phyloP scores from a whole-genome alignment of 306 rosid genomes.

The Glycine tomentella region DNA sequence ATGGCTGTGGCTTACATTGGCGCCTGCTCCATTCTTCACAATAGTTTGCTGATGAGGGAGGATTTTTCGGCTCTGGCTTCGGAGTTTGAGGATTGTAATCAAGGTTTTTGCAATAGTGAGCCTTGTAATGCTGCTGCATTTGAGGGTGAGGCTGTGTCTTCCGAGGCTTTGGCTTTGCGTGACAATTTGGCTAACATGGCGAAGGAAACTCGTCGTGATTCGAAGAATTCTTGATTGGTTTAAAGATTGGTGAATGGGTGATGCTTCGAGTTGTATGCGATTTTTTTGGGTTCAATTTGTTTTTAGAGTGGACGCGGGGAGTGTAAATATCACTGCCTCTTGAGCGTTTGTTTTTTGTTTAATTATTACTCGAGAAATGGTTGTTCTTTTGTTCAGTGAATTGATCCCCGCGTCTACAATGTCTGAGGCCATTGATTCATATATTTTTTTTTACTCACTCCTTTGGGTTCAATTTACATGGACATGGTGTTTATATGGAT shows the following conservation, averaged over 20 bases:
- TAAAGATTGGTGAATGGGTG: no score
- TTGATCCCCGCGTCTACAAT: background rate
- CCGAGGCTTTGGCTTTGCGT: slow-evolving; percentile 60
- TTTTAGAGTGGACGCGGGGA: slow-evolving; percentile 9
- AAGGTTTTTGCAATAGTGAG: background rate
- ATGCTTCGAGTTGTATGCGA: no score
- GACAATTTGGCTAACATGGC: slow-evolving; percentile 53
- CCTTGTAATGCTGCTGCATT: background rate
- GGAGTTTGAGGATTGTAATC: slow-evolving; percentile 46
- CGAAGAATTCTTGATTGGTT: background rate
- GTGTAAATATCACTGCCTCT: slow-evolving; percentile 50
- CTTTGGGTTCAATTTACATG: background rate
- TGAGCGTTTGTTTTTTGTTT: slow-evolving; percentile 43
- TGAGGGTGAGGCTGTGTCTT: slow-evolving; percentile 45
- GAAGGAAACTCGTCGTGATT: slow-evolving; percentile 45
- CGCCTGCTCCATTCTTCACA: slow-evolving; percentile 90
- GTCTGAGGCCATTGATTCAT: background rate
- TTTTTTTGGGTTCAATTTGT: no score
- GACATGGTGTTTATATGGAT: background rate
- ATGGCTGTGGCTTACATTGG: slow-evolving; percentile 80
- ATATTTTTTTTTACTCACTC: background rate
- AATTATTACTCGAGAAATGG: background rate
- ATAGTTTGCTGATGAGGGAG: slow-evolving; percentile 86
- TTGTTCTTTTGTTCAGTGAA: background rate
- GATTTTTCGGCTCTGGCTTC: slow-evolving; percentile 76